Evolutionary conservation across 345 rosid genomes (phyloP).

Genomic region (Cardamine resedifolia): DNA sequence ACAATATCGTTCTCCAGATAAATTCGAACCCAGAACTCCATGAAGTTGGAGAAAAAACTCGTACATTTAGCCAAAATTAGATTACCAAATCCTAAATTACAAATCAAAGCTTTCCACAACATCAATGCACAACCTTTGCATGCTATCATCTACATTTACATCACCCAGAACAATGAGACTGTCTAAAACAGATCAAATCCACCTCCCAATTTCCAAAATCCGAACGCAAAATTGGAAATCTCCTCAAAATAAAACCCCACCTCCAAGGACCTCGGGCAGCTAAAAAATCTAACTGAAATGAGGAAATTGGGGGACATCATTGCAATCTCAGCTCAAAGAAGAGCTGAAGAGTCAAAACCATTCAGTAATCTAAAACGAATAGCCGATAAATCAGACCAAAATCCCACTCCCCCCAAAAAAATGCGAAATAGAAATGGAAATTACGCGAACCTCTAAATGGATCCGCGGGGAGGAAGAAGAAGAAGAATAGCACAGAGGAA

Average conservation of each 20-base stretch:
- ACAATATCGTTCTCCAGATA: neutral
- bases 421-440: slow-evolving; percentile 4
- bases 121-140: slow-evolving; percentile 15
- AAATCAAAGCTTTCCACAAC: neutral
- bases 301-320: neutral
- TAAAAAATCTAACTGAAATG: slow-evolving; percentile 7
- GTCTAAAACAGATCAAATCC: slow-evolving; percentile 23
- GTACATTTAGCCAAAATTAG: neutral
- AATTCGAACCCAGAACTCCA: neutral
- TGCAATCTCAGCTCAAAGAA: slow-evolving; percentile 19
- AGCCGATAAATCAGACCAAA: slow-evolving; percentile 17
- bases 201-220: slow-evolving; percentile 16
- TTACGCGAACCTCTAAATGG: slow-evolving; percentile 39
- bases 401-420: neutral
- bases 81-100: slow-evolving; percentile 25
- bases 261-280: slow-evolving; percentile 11
- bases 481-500: slow-evolving; percentile 34
- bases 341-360: slow-evolving; percentile 27
- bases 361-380: slow-evolving; percentile 7
- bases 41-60: neutral
- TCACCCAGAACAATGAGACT: neutral
- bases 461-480: slow-evolving; percentile 44
- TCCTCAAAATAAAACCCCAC: slow-evolving; percentile 1
- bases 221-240: slow-evolving; percentile 13
- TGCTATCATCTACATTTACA: slow-evolving; percentile 22